These are phyloP conservation scores for Amborella trichopoda DNA, from an alignment of 164 flowering plant species.

Conservation along the genomic window DNA sequence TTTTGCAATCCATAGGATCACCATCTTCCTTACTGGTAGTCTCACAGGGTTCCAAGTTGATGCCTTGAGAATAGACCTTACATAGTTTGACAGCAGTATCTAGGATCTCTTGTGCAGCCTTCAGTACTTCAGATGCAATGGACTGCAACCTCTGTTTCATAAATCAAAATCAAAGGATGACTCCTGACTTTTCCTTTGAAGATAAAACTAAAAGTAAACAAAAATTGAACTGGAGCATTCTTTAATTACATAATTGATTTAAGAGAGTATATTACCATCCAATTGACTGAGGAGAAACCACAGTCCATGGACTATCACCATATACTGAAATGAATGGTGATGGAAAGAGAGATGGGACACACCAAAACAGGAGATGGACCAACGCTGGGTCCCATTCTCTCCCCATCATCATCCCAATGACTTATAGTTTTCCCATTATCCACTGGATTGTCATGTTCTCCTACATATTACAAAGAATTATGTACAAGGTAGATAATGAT, in stretches of 20 bases:
- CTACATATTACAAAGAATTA: background rate
- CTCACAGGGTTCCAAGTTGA: constrained; percentile 28
- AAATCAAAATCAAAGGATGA: background rate
- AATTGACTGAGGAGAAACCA: background rate
- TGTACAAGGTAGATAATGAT: no score
- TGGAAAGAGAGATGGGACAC: no score
- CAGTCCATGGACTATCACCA: background rate
- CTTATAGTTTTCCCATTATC: background rate
- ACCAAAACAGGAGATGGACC: no score
- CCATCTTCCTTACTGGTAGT: constrained; percentile 11
- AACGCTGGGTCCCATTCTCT: no score
- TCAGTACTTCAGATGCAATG: constrained; percentile 44
- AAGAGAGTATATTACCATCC: background rate
- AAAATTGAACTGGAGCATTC: background rate
- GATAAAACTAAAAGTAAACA: background rate
- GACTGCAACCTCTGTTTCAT: constrained; percentile 42
- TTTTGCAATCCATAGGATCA: constrained; percentile 11
- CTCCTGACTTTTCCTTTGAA: background rate
- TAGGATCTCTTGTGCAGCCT: constrained; percentile 39
- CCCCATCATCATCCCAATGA: no score
- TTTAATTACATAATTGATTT: background rate
- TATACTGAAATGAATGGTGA: background rate
- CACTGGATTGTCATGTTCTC: background rate
- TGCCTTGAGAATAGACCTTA: constrained; percentile 30
- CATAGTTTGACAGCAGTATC: constrained; percentile 48